Base-by-base conservation (phyloP, 257 asterid species). In the Anisodus tanguticus region DNA sequence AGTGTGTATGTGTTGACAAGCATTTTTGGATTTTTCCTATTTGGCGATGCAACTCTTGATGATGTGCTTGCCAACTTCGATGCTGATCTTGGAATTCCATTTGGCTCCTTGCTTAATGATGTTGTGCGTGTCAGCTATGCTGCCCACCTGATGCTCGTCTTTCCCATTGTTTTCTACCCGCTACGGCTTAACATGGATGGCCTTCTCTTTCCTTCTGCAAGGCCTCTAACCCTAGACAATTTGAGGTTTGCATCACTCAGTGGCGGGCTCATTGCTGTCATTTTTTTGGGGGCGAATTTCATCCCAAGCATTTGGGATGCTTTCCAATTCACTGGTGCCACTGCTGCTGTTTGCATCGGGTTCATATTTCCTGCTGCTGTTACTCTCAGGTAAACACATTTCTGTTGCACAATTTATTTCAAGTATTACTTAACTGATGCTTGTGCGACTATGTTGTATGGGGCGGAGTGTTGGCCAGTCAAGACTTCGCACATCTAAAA, bases 281-380 rank as follows among this genome's bases (percentile, higher is more conserved):
- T 92, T 62, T 94, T 91, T 84, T 80, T 94, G 51, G 98, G 94
- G 47, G 98, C 98, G 19, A 95, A 92, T 86, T 95, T 92, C 89
- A 93, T 95, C 69, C 98, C 98, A 9, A 95, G 94, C 92, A 95
- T 95, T 79, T 95, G 98, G 98, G 97, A 95, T 45, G 98, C 97
- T 67, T 95, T 95, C 92, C 98, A 95, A 85, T 95, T 95, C 91
- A 93, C 97, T 43, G 98, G 98, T 72, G 98, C 98, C 76, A 93
- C 98, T 53, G 98, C 98, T 31, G 98, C 97, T 80, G 98, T 93
- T 72, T 87, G 91, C 85, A 90, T 95, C 41, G 98, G 97, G 77
- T 95, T 95, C 91, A 92, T 95, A 86, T 86, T 95, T 55, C 98
- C 98, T 66, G 93, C 95, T 83, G 91, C 95, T 68, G 89, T 93